Evolutionary conservation across 2,329 filamentous ascomycete species (phyloP), one percentile per base, ranked within the genome.

Genomic region (Lasiodiplodia gonubiensis): DNA sequence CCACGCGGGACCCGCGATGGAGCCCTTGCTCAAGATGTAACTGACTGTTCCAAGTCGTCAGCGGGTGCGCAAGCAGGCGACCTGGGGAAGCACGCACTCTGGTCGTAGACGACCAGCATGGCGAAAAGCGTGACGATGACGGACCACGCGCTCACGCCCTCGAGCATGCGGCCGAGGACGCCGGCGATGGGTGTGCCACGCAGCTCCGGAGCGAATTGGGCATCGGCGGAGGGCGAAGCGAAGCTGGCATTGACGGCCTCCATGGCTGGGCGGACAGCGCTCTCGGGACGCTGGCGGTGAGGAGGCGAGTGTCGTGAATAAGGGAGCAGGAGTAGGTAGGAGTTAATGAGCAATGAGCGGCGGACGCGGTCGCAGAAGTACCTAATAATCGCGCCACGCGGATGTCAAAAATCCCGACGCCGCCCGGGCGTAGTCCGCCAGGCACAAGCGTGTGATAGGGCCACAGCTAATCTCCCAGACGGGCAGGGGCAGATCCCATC

Each of bases 61-160:
- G 71, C 67, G 46, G 33, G 21, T 10, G 27, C 54, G 11, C 39
- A 54, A 27, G n/a, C 23, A n/a, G 4, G 37, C 54, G 16, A 54
- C 4, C 16, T 27, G 33, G 25, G 53, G 30, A 66, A 10, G 30
- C 42, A 85, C 92, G 79, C 85, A 97, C 94, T 84, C 83, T 98
- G 94, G 80, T 98, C 94, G 79, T 97, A 98, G 69, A 89, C 86
- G 68, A 97, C 87, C 65, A 90, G 87, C 10, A 91, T 74, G 39
- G 90, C 83, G 67, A 97, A 77, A 61, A 95, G 70, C 18, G 92
- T 92, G 71, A 94, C 77, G 39, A 91, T 72, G 71, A 93, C 84
- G 69, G 90, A 89, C 67, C 33, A 76, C 68, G 69, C 73, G 46
- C 68, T 77, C 69, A 78, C 65, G 69, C 73, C 72, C 67, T 73